These are phyloP conservation scores for Gnomoniopsis sp. DNA, from an alignment of 2,329 filamentous ascomycete genomes.

Conservation along the genomic window DNA sequence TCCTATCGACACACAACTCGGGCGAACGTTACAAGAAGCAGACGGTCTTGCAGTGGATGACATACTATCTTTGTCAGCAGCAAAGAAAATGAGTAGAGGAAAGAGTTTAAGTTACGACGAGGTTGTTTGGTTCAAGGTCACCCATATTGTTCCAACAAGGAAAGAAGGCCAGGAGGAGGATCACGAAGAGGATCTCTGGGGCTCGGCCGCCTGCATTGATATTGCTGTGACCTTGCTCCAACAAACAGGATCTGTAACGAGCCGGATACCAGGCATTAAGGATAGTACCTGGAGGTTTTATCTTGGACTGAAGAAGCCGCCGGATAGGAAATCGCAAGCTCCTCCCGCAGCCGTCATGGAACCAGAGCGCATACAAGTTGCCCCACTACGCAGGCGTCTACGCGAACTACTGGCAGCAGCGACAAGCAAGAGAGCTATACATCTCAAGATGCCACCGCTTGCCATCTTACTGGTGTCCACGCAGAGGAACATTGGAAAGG, in stretches of 20 bases:
- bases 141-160: slow-evolving; percentile 62
- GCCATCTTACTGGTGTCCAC: slow-evolving; percentile 87
- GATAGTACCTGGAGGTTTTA: slow-evolving; percentile 88
- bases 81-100: slow-evolving; percentile 23
- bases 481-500: slow-evolving; percentile 89
- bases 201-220: slow-evolving; percentile 81
- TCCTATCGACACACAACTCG: slow-evolving; percentile 81
- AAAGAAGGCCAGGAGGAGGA: slow-evolving; percentile 54
- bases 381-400: slow-evolving; percentile 65
- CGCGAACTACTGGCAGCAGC: slow-evolving; percentile 84
- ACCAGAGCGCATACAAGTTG: slow-evolving; percentile 47
- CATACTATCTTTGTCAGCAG: slow-evolving; percentile 50
- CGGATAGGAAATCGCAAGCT: slow-evolving; percentile 43
- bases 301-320: slow-evolving; percentile 68
- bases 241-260: slow-evolving; percentile 83
- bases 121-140: slow-evolving; percentile 92
- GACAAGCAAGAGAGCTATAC: slow-evolving; percentile 81
- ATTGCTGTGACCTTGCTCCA: slow-evolving; percentile 84
- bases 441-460: slow-evolving; percentile 81
- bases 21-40: slow-evolving; percentile 74
- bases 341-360: slow-evolving; percentile 41
- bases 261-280: slow-evolving; percentile 72
- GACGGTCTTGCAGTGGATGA: slow-evolving; percentile 70
- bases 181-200: slow-evolving; percentile 71
- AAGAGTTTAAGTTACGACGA: slow-evolving; percentile 43